Conservation (phyloP, 768 basidiomycete species). For the Mycena vitilis region DNA sequence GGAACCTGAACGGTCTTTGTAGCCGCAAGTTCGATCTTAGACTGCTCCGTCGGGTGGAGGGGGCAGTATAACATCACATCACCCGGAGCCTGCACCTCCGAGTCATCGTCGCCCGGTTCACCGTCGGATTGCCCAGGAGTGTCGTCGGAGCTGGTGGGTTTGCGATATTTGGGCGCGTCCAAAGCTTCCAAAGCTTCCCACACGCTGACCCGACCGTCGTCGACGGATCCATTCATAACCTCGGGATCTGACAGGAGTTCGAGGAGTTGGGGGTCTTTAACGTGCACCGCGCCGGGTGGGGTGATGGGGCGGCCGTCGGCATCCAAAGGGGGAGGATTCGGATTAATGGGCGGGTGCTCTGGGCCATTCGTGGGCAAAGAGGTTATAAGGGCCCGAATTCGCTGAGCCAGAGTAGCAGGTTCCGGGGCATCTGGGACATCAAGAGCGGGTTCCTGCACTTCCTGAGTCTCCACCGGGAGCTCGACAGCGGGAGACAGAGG, state of each 20-base stretch:
- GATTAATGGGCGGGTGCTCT: slow-evolving; percentile 34
- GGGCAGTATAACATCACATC: slow-evolving; percentile 67
- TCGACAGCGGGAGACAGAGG: background rate
- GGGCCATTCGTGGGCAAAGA: slow-evolving; percentile 44
- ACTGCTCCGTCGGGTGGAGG: slow-evolving; percentile 57
- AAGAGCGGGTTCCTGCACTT: slow-evolving; percentile 2
- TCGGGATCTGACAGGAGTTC: slow-evolving; percentile 60
- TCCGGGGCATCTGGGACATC: slow-evolving; percentile 46
- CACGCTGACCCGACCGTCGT: slow-evolving; percentile 57
- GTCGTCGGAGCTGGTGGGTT: slow-evolving; percentile 26
- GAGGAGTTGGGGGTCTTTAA: slow-evolving; percentile 58
- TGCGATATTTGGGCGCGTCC: slow-evolving; percentile 39
- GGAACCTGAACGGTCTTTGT: slow-evolving; percentile 55
- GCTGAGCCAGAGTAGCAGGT: slow-evolving; percentile 59
- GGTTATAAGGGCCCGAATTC: slow-evolving; percentile 64
- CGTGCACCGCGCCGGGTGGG: slow-evolving; percentile 47
- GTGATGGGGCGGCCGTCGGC: slow-evolving; percentile 43
- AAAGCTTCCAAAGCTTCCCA: slow-evolving; percentile 55
- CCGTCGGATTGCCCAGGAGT: slow-evolving; percentile 21
- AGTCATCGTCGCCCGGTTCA: slow-evolving; percentile 32
- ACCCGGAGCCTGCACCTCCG: slow-evolving; percentile 53
- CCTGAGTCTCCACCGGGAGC: background rate
- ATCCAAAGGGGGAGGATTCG: slow-evolving; percentile 32
- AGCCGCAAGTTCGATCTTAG: slow-evolving; percentile 63
- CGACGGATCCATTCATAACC: slow-evolving; percentile 63